Percentiles rank a stretch among this genome's conserved stretches.
Conservation (phyloP, 108 stramenopile genomes). For the Skeletonema menzelii region DNA sequence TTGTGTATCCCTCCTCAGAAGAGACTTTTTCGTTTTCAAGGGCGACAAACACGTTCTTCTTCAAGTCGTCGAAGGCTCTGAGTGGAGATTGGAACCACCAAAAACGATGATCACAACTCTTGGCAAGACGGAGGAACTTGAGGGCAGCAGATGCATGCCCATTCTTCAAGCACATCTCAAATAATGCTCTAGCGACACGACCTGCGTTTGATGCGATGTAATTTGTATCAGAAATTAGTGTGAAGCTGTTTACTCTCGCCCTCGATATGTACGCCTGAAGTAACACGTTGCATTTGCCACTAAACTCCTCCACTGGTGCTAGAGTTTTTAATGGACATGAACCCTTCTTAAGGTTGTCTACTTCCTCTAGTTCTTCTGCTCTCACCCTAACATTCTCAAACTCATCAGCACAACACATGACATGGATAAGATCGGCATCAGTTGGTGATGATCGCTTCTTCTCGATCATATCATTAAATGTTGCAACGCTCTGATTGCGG, state of each 20-base stretch:
- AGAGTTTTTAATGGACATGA: slow-evolving; percentile 55
- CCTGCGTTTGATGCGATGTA: slow-evolving; percentile 97
- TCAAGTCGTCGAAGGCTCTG: slow-evolving; percentile 89
- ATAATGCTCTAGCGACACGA: slow-evolving; percentile 94
- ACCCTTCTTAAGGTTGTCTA: slow-evolving; percentile 62
- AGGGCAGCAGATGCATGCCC: slow-evolving; percentile 70
- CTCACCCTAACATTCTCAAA: slow-evolving; percentile 95
- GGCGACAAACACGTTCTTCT: slow-evolving; percentile 62
- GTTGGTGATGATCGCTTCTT: slow-evolving; percentile 50
- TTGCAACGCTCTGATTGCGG: slow-evolving; percentile 90
- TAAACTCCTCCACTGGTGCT: slow-evolving; percentile 71
- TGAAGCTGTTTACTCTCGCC: slow-evolving; percentile 80
- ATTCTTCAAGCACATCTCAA: slow-evolving; percentile 92
- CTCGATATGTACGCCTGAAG: slow-evolving; percentile 91
- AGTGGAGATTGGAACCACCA: slow-evolving; percentile 98
- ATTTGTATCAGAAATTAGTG: slow-evolving; percentile 95
- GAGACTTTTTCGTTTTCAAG: slow-evolving; percentile 67
- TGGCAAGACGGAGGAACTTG: slow-evolving; percentile 89
- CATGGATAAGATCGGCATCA: slow-evolving; percentile 81
- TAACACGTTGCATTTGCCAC: slow-evolving; percentile 92
- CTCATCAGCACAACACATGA: slow-evolving; percentile 93
- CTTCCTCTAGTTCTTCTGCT: slow-evolving; percentile 91
- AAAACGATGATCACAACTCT: slow-evolving; percentile 90
- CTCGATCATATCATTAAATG: slow-evolving; percentile 87
- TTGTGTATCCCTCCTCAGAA: slow-evolving; percentile 46